These are phyloP conservation scores for Candida chilensis DNA, from an alignment of 805 yeast species.

Conservation along the genomic window DNA sequence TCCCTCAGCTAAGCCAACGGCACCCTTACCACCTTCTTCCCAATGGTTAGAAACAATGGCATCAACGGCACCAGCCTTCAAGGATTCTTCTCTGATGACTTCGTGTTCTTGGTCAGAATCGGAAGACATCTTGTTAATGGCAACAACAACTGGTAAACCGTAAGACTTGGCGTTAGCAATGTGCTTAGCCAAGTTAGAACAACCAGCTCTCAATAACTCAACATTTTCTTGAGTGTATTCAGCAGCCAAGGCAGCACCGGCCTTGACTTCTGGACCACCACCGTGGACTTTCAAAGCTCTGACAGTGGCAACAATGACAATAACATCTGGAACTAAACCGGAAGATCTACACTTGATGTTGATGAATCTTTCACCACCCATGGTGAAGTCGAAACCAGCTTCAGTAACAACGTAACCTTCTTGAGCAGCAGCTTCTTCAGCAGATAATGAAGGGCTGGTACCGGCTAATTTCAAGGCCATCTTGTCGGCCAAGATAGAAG, in stretches of 20 bases:
- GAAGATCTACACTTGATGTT: constrained; percentile 77
- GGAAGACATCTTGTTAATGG: constrained; percentile 70
- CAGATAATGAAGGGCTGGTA: constrained; percentile 35
- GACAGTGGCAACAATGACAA: constrained; percentile 76
- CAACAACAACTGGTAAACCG: constrained; percentile 76
- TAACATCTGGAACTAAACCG: constrained; percentile 71
- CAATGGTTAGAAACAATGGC: constrained; percentile 81
- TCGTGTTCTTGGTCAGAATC: constrained; percentile 65
- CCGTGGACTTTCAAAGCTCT: constrained; percentile 83
- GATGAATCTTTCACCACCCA: constrained; percentile 87
- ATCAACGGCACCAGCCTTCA: constrained; percentile 71
- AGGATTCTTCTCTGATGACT: constrained; percentile 55
- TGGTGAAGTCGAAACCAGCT: constrained; percentile 85
- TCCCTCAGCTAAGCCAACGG: constrained; percentile 63
- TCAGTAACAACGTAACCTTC: constrained; percentile 79
- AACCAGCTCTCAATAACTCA: constrained; percentile 60
- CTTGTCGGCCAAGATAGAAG: constrained; percentile 74
- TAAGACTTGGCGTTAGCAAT: constrained; percentile 62
- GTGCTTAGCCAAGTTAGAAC: constrained; percentile 70
- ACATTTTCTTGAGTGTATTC: constrained; percentile 67
- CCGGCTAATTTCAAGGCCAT: constrained; percentile 77
- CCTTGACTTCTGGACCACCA: constrained; percentile 83
- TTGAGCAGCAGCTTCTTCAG: constrained; percentile 33
- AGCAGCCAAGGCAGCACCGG: constrained; percentile 71
- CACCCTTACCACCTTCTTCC: constrained; percentile 83